A percentile compares a stretch with the other conserved stretches of the same genome.
phyloP scores from a whole-genome alignment of 2,329 filamentous ascomycete genomes.

The Colletotrichum chlorophyti region DNA sequence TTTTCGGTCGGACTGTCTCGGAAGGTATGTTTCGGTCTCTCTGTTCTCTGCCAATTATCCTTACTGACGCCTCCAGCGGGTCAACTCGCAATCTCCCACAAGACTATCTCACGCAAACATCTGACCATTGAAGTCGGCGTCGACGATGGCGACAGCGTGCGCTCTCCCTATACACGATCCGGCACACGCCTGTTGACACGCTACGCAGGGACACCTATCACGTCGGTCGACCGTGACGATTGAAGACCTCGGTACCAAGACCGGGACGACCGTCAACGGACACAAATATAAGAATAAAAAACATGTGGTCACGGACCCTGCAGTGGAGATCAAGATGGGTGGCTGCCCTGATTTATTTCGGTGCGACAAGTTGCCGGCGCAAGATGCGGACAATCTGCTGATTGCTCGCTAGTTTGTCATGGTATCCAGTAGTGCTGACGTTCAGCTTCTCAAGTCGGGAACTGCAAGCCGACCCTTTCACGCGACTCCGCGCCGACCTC shows the following conservation, averaged over 20 bases:
- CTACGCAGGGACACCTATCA: slow-evolving; percentile 62
- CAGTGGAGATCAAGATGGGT: slow-evolving; percentile 75
- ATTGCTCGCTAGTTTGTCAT: slow-evolving; percentile 66
- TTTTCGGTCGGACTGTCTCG: slow-evolving; percentile 80
- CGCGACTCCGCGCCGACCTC: slow-evolving; percentile 67
- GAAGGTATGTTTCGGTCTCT: slow-evolving; percentile 55
- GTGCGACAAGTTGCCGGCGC: slow-evolving; percentile 42
- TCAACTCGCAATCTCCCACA: slow-evolving; percentile 75
- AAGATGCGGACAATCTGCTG: neutral
- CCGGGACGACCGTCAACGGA: slow-evolving; percentile 81
- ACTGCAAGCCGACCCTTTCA: slow-evolving; percentile 69
- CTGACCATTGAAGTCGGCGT: slow-evolving; percentile 75
- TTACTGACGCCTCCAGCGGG: slow-evolving; percentile 54
- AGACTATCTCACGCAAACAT: slow-evolving; percentile 88
- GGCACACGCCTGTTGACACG: neutral
- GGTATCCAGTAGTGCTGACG: slow-evolving; percentile 81
- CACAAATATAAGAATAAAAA: slow-evolving; percentile 70
- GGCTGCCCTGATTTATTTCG: slow-evolving; percentile 69
- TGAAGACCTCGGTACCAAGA: slow-evolving; percentile 83
- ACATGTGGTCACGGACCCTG: slow-evolving; percentile 56
- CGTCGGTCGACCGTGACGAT: slow-evolving; percentile 75
- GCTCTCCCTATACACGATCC: slow-evolving; percentile 31
- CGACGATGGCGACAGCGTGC: slow-evolving; percentile 71
- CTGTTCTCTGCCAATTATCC: neutral
- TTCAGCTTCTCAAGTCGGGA: slow-evolving; percentile 80